Evolutionary conservation across 169 alveolate genomes (phyloP), one percentile per base, ranked within the genome.

Genomic region (Babesia ovis): DNA sequence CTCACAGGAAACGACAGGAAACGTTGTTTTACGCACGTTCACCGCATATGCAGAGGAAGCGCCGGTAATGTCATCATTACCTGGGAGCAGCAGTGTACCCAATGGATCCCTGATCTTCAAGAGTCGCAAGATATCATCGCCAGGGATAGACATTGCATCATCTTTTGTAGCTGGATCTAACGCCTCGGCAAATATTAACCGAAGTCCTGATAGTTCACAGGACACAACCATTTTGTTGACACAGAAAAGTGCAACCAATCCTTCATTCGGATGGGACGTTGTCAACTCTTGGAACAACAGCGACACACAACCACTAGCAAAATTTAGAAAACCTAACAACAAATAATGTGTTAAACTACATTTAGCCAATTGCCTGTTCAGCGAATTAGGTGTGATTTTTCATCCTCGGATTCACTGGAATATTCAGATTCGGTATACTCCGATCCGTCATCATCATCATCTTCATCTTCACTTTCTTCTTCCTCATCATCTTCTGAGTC

Each of bases 191-290:
- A 61, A 61, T 2, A 22, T 46, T 54, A 64, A 59, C 59, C 51
- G 31, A 12, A 14, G 53, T 11, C 34, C 4, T 8, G 29, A 25
- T 23, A 46, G 16, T 8, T 12, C 60, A 2, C 27, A n/a, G 23
- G 41, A 2, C 2, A 1, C 60, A 20, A 9, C 45, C 22, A 39
- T 14, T 39, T 8, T 9, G 14, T 39, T 14, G 14, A 8, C 8
- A 14, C 58, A 4, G 27, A 20, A n/a, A 22, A 8, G 12, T 25
- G 18, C 58, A 22, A 2, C 14, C 16, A 14, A 23, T 9, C 16
- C 70, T 4, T 31, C 1, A 12, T 43, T 54, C 12, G 59, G 56
- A 25, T 68, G 79, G 79, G 79, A 57, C 23, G 34, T 57, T 6
- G 29, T 68, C 6, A 42, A 68, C 45, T 2, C 14, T 5, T 68